Base-by-base conservation (phyloP, 2,329 filamentous ascomycete species). In the Aspergillus viridinutans region DNA sequence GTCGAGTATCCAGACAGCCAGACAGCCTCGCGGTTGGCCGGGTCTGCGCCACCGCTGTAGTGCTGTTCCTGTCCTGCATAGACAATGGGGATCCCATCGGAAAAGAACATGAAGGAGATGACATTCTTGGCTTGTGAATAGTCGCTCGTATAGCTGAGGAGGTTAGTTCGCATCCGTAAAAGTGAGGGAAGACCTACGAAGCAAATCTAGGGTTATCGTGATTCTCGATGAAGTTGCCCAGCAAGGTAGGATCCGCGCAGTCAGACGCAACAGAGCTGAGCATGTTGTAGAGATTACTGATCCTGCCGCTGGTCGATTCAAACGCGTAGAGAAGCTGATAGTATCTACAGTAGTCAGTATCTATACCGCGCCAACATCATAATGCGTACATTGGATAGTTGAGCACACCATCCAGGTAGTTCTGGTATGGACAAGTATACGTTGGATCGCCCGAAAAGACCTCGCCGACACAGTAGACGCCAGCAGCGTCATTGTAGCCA, bases 1-100 rank as follows among this genome's bases (percentile, higher is more conserved):
- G 74, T 80, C 60, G 75, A 65, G 69, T 80, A 86, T 10, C 70
- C 71, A n/a, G 79, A 81, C 17, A 78, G 69, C 84, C 84, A 86
- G 29, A 82, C 72, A 9, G 83, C 81, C 65, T 85, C 83, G 12
- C 83, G 80, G 45, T 76, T 77, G 0, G 76, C 74, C 4, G 82
- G 82, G 49, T 70, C 70, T 45, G 68, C 75, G 14, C 76, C 80
- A 20, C 80, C 80, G 3, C 73, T 68, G 64, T 81, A 86, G 54
- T 81, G 82, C 65, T 88, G 85, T 68, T 88, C 86, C 56, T 85
- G 83, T 20, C 85, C 85, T 55, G 86, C 80, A 69, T 88, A 88
- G 49, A 88, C 61, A 48, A 87, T 84, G 1, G 85, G 85, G 50
- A 88, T 84, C 4, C 85, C 85, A 52, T 85, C 70, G 0, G 70